Percentiles rank a stretch among this genome's conserved stretches.
Evolutionary conservation across 2,329 filamentous ascomycete genomes (phyloP).

Genomic region (Corniculantispora saksenae): DNA sequence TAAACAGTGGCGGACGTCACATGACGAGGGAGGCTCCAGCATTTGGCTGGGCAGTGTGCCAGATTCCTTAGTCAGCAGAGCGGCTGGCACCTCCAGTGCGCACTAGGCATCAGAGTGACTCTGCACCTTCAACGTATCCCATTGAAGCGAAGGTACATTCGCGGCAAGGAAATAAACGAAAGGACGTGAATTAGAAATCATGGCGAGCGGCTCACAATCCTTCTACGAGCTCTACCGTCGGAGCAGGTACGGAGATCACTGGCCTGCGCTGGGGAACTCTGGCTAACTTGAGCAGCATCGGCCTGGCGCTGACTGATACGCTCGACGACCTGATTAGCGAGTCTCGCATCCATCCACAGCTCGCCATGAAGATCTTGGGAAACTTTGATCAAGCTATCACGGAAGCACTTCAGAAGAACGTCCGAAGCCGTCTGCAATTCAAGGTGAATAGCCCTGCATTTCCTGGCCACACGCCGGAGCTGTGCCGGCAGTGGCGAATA

Average conservation of each 20-base stretch:
- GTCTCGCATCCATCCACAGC: constrained; percentile 92
- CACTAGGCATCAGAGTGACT: constrained; percentile 3
- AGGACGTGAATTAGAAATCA: constrained; percentile 27
- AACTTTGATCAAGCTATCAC: constrained; percentile 95
- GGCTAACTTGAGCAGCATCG: constrained; percentile 67
- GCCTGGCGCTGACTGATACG: constrained; percentile 89
- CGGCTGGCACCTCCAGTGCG: background rate
- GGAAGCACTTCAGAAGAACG: constrained; percentile 86
- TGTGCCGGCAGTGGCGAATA: background rate
- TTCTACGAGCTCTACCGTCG: constrained; percentile 97
- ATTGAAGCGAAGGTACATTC: too few species aligned
- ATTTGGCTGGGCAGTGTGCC: background rate
- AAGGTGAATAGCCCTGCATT: constrained; percentile 64
- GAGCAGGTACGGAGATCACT: constrained; percentile 73
- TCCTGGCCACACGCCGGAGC: background rate
- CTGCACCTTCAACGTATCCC: too few species aligned
- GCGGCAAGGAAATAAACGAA: constrained; percentile 3
- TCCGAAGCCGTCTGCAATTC: constrained; percentile 88
- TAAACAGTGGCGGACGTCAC: constrained; percentile 13
- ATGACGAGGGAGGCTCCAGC: constrained; percentile 17
- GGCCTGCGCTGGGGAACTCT: constrained; percentile 24
- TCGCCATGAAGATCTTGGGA: constrained; percentile 96
- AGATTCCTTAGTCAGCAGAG: constrained; percentile 6
- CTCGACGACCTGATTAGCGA: constrained; percentile 96
- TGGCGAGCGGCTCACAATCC: constrained; percentile 55